phyloP scores from a whole-genome alignment of 2,329 filamentous ascomycete genomes.

The Penicillium capsulatum region DNA sequence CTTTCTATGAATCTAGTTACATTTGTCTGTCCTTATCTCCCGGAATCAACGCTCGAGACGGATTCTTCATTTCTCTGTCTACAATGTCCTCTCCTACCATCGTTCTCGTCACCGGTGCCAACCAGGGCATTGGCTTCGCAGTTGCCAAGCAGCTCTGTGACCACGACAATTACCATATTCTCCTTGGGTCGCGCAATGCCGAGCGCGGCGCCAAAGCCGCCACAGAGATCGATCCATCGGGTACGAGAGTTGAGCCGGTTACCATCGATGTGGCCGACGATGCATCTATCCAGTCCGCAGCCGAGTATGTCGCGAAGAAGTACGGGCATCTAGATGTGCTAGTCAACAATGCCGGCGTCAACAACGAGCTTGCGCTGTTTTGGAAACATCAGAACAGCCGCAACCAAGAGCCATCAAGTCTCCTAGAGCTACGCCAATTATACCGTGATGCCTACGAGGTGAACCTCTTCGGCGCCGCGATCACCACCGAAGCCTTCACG shows the following conservation, averaged over 20 bases:
- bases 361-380: conserved; percentile 11
- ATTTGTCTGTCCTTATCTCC: no score
- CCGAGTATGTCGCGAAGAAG: conserved; percentile 53
- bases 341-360: conserved; percentile 26
- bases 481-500: conserved; percentile 25
- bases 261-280: conserved; percentile 50
- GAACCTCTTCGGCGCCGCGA: conserved; percentile 29
- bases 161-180: conserved; percentile 7
- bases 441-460: conserved; percentile 19
- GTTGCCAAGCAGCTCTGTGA: conserved; percentile 9
- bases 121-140: conserved; percentile 14
- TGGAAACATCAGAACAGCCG: conserved; percentile 5
- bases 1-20: no score
- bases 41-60: no score
- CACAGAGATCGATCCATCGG: conserved; percentile 9
- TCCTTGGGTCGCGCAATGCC: conserved; percentile 15
- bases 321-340: conserved; percentile 42
- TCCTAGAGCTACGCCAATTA: conserved; percentile 8
- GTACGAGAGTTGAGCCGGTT: conserved; percentile 11
- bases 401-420: conserved; percentile 3
- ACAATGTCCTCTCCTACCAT: conserved; percentile 5
- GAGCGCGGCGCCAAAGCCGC: conserved; percentile 18
- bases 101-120: conserved; percentile 14
- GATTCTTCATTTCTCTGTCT: no score
- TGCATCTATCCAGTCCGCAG: conserved; percentile 50